Percentiles rank a stretch among this genome's conserved stretches.
Evolutionary conservation across 2,329 filamentous ascomycete species (phyloP).

Genomic region (Sporothrix pallida): DNA sequence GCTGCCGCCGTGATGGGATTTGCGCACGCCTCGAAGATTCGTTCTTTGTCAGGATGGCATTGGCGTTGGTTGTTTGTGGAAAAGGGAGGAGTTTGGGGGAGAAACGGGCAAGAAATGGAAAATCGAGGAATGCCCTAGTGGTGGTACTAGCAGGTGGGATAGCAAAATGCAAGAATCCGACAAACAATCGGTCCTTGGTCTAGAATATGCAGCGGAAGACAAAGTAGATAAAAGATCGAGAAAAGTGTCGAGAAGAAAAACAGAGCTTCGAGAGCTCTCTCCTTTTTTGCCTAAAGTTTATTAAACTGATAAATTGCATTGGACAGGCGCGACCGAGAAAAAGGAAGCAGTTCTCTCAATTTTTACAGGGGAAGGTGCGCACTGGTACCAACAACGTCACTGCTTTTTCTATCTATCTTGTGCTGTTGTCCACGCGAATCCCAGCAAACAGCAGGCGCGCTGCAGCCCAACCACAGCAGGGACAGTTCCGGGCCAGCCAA

Average conservation of each 20-base stretch:
- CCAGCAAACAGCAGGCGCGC: not conserved
- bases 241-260: too few species aligned
- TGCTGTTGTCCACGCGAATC: not conserved
- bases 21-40: not conserved
- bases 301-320: too few species aligned
- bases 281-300: too few species aligned
- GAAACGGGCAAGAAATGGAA: not conserved
- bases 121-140: not conserved
- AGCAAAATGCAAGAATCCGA: too few species aligned
- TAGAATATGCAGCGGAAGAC: too few species aligned
- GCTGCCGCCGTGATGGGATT: not conserved
- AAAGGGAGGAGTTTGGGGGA: not conserved
- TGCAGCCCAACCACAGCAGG: not conserved
- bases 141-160: not conserved
- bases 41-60: not conserved
- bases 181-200: too few species aligned
- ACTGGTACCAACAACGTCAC: constrained; percentile 10
- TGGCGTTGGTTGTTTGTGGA: not conserved
- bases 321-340: too few species aligned
- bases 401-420: not conserved
- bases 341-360: not conserved
- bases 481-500: constrained; percentile 4
- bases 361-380: constrained; percentile 18
- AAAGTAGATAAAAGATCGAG: too few species aligned
- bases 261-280: too few species aligned